Evolutionary conservation across 2,329 filamentous ascomycete genomes (phyloP).

Genomic region (Aspergillus novoparasiticus): DNA sequence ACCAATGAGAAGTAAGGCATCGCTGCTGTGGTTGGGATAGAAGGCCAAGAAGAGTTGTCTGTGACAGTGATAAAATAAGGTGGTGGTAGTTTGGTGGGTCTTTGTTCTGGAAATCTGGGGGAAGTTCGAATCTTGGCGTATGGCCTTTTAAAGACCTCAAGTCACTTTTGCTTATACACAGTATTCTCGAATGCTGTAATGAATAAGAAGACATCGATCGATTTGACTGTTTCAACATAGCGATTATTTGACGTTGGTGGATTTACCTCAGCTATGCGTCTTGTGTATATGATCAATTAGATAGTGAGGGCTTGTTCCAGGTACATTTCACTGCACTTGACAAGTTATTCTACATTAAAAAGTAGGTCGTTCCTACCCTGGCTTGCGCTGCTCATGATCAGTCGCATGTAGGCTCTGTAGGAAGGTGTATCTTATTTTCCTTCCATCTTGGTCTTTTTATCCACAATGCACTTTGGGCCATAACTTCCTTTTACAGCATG

Average conservation of each 20-base stretch:
- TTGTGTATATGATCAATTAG: background rate
- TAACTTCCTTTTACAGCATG: constrained; percentile 6
- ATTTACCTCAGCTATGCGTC: background rate
- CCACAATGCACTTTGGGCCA: background rate
- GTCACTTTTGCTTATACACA: background rate
- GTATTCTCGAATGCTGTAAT: too few species aligned
- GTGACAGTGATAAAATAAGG: constrained; percentile 5
- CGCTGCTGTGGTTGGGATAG: constrained; percentile 15
- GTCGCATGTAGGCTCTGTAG: background rate
- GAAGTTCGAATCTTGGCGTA: constrained; percentile 6
- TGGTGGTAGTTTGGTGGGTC: constrained; percentile 7
- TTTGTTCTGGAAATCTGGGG: constrained; percentile 9
- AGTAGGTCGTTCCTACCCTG: background rate
- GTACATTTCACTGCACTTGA: background rate
- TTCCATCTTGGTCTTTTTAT: background rate
- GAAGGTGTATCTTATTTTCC: background rate
- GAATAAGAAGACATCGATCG: background rate
- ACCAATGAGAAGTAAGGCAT: background rate
- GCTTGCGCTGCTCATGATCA: background rate
- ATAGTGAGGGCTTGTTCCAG: background rate
- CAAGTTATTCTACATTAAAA: background rate
- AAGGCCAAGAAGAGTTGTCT: constrained; percentile 4
- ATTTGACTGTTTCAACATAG: background rate
- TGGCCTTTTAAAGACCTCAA: background rate
- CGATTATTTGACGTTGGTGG: background rate